Base-by-base conservation (phyloP, 2,329 filamentous ascomycete genomes). In the Trichoderma simmonsii region DNA sequence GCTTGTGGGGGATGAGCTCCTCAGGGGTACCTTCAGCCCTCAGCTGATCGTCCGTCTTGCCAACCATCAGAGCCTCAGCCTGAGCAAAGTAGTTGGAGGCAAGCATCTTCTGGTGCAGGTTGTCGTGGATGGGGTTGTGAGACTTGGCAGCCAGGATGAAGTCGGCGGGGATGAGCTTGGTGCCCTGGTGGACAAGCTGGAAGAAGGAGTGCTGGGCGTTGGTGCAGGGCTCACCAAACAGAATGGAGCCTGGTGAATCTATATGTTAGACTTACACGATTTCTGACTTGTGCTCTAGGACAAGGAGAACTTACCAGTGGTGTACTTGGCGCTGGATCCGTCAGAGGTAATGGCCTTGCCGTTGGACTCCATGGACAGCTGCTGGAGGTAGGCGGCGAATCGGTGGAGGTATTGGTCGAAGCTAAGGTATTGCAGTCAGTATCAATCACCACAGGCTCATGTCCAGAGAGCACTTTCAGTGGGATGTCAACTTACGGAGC, bases 201-300 rank as follows among this genome's bases (percentile, higher is more conserved):
- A 97, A 99, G 91, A 99, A 99, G 73, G 96, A 98, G 89, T 99
- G 96, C 87, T 99, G 96, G 59, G 96, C 96, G 82, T 99, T 99
- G 82, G 96, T 99, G 84, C 94, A 97, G 69, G 96, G 96, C 88
- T 99, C 96, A 80, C 96, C 96, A 81, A 99, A 99, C 75, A 99
- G 87, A 81, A 99, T 95, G 70, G 96, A 90, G 63, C 96, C 84
- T 85, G 43, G 2, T 11, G 12, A 7, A 26, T 30, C 18, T 2
- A 48, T 9, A 3, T 7, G 26, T 80, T 71, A 80, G 75, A 32
- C 26, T 74, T 54, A 21, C 21, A 7, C 9, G 7, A 30, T 21
- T 12, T 4, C 21, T 4, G 5, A 12, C 9, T 1, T n/a, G 21
- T 12, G 18, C 7, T 21, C 3, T 9, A 14, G 26, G 7, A 9